phyloP scores from a whole-genome alignment of 768 basidiomycete species.

The Suillus bovinus region DNA sequence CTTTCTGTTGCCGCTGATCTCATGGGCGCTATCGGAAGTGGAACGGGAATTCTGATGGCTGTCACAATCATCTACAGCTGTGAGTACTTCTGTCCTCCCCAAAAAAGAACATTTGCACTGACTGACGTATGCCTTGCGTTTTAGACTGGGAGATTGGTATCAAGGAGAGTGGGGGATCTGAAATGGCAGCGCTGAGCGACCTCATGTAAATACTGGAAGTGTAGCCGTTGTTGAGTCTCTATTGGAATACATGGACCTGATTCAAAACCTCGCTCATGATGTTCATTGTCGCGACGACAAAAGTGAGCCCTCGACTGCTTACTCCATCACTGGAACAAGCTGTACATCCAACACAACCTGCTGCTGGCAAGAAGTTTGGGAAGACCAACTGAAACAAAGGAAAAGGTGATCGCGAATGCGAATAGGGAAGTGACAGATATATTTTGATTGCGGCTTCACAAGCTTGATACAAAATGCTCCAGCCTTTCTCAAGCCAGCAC shows the following conservation, averaged over 20 bases:
- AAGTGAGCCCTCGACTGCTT: slow-evolving; percentile 9
- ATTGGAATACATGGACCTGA: neutral
- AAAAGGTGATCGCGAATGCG: neutral
- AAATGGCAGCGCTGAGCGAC: slow-evolving; percentile 80
- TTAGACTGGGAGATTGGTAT: slow-evolving; percentile 93
- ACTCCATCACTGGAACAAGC: slow-evolving; percentile 18
- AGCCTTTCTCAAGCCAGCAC: too few relatives aligned
- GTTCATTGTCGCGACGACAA: neutral
- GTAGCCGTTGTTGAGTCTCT: neutral
- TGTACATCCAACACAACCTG: slow-evolving; percentile 31
- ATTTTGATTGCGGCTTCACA: neutral
- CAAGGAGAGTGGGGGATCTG: slow-evolving; percentile 77
- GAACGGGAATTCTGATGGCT: slow-evolving; percentile 96
- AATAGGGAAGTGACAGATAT: neutral
- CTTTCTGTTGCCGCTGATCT: slow-evolving; percentile 91
- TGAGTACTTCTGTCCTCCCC: slow-evolving; percentile 5
- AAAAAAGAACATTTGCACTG: neutral
- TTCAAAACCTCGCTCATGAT: neutral
- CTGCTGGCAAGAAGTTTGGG: too few relatives aligned
- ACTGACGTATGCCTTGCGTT: slow-evolving; percentile 2
- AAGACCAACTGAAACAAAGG: too few relatives aligned
- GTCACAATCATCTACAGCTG: slow-evolving; percentile 96
- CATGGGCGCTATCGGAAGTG: slow-evolving; percentile 94
- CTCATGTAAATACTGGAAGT: slow-evolving; percentile 47
- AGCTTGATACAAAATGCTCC: too few relatives aligned